Evolutionary conservation across 176 grass and related monocot species (phyloP).

Genomic region (Tillandsia fasciculata): DNA sequence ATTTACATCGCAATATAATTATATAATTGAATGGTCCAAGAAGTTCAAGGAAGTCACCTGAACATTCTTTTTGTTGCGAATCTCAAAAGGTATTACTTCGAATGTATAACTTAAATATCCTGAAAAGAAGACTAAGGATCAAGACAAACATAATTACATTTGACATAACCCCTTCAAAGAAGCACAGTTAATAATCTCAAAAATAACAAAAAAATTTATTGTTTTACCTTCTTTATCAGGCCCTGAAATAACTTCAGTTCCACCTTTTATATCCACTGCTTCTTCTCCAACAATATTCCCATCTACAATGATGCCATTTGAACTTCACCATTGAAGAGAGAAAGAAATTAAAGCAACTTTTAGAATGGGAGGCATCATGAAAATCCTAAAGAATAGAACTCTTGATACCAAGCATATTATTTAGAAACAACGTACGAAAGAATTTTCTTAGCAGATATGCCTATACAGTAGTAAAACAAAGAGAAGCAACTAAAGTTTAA

Average conservation of each 20-base stretch:
- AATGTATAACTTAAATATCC: slow-evolving; percentile 63
- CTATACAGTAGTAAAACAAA: no score
- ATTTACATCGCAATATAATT: not conserved
- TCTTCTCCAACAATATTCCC: slow-evolving; percentile 59
- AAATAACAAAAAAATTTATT: not conserved
- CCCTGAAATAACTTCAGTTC: slow-evolving; percentile 67
- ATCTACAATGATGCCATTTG: slow-evolving; percentile 77
- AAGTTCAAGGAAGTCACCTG: slow-evolving; percentile 31
- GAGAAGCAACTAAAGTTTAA: no score
- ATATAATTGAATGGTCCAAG: slow-evolving; percentile 9
- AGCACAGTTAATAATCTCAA: not conserved
- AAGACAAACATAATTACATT: not conserved
- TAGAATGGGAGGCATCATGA: not conserved
- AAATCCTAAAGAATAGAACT: not conserved
- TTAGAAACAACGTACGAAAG: not conserved
- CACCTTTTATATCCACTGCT: slow-evolving; percentile 48
- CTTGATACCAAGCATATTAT: not conserved
- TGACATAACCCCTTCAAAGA: not conserved
- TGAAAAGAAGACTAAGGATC: slow-evolving; percentile 19
- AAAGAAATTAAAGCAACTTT: slow-evolving; percentile 6
- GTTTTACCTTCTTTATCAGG: slow-evolving; percentile 64
- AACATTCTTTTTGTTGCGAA: slow-evolving; percentile 38
- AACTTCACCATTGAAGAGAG: slow-evolving; percentile 39
- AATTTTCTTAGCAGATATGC: no score
- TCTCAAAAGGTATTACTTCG: slow-evolving; percentile 42